Base-by-base conservation (phyloP, 495 filamentous ascomycete species). In the Trypethelium eluteriae region DNA sequence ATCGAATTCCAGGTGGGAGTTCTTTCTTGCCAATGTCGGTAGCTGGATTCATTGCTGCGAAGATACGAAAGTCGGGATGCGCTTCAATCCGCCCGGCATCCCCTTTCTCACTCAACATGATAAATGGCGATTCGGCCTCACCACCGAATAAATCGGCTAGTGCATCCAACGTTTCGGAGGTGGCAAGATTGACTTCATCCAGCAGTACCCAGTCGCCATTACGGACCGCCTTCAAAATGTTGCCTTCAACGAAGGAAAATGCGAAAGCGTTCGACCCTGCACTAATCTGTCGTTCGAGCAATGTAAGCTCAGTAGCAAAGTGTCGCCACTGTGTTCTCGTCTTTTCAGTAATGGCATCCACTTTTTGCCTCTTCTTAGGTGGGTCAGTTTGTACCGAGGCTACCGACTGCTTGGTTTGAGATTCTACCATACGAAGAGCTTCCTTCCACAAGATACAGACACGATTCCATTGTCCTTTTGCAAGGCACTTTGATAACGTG, bases 161-260 rank as follows among this genome's bases (percentile, higher is more conserved):
- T 67, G 92, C 92, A 73, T 98, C 95, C 10, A 99, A 77, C 0
- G 94, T 97, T 70, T 99, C 95, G 2, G 93, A 87, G 0, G 93
- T 89, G 3, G 95, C 94, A 59, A 99, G 81, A 72, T 99, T 99
- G 71, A 99, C 95, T 76, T 99, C 95, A 74, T 99, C 95, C 16
- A 96, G 80, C n/a, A 99, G 80, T 16, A 99, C 90, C 95, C 95
- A 99, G 73, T 96, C 92, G 4, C 95, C 95, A 75, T 96, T 96
- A 62, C 93, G 82, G 34, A 90, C 85, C 4, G 95, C 95, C 76
- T 90, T 90, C 41, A 98, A 89, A 71, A 99, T 89, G 70, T 90
- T 96, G 65, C 95, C 92, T 76, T 99, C 93, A 2, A 97, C 86
- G 71, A 99, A 99, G 18, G 89, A 87, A 74, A 99, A 98, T 0